Percentiles rank a stretch among this genome's conserved stretches.
phyloP scores from a whole-genome alignment of 495 filamentous ascomycete species.

The Aspergillus mulundensis region DNA sequence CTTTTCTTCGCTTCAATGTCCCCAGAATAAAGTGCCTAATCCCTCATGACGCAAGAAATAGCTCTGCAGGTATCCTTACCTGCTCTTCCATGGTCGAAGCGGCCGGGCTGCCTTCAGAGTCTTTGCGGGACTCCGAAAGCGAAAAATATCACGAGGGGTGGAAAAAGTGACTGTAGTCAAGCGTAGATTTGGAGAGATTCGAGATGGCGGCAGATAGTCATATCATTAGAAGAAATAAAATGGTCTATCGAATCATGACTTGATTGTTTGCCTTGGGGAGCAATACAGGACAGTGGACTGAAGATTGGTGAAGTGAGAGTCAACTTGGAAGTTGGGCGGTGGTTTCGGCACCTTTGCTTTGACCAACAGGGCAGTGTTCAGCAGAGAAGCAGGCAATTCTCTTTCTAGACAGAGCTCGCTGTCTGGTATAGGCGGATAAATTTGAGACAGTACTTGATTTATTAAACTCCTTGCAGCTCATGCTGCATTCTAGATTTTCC shows the following conservation, averaged over 20 bases:
- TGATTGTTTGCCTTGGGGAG: background rate
- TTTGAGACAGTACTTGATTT: background rate
- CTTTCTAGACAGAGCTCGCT: background rate
- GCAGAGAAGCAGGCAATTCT: background rate
- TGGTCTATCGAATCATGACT: conserved; percentile 19
- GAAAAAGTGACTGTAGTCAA: conserved; percentile 15
- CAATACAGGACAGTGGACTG: background rate
- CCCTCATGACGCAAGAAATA: conserved; percentile 9
- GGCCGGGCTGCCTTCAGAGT: conserved; percentile 38
- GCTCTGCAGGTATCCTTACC: conserved; percentile 25
- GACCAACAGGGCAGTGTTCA: background rate
- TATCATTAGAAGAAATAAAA: conserved; percentile 12
- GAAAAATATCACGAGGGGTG: conserved; percentile 19
- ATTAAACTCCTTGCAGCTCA: too few relatives aligned
- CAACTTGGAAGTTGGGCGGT: conserved; percentile 8
- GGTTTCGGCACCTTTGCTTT: conserved; percentile 12
- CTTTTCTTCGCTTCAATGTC: conserved; percentile 3
- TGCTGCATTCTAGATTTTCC: too few relatives aligned
- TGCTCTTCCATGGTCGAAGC: conserved; percentile 51
- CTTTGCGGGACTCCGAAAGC: conserved; percentile 23
- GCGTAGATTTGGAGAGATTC: background rate
- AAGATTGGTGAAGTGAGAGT: background rate
- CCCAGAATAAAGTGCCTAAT: background rate
- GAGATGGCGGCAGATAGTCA: conserved; percentile 18
- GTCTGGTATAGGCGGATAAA: background rate